These are phyloP conservation scores for Brassica incana DNA, from an alignment of 345 rosid genomes.

Conservation along the genomic window DNA sequence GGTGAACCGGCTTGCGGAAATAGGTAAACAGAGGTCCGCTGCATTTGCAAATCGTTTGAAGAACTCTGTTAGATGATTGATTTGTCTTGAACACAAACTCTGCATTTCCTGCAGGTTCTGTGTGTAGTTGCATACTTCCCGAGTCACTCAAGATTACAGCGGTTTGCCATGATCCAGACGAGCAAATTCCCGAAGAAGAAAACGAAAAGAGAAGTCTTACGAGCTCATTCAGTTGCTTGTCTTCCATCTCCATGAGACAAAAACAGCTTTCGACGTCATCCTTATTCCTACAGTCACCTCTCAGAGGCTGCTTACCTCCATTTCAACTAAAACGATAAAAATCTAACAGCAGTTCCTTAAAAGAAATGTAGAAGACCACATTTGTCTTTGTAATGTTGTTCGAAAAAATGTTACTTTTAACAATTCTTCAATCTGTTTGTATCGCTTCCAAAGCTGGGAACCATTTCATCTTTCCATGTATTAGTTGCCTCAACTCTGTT, in stretches of 20 bases:
- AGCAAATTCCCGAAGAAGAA: conserved; percentile 61
- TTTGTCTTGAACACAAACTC: not conserved
- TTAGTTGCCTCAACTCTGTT: conserved; percentile 27
- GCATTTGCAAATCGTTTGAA: conserved; percentile 1
- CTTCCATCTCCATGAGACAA: conserved; percentile 85
- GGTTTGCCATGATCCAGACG: conserved; percentile 61
- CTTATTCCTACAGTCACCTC: conserved; percentile 66
- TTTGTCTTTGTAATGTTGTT: conserved; percentile 12
- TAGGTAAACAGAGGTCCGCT: conserved; percentile 49
- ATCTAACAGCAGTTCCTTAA: conserved; percentile 60
- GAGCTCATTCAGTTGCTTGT: conserved; percentile 60
- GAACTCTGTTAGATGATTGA: not conserved
- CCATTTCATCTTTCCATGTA: conserved; percentile 11
- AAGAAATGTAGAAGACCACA: conserved; percentile 58
- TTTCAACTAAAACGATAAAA: conserved; percentile 67
- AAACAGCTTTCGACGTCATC: conserved; percentile 77
- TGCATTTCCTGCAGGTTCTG: conserved; percentile 54
- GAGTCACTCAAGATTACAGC: conserved; percentile 71
- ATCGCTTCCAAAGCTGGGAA: conserved; percentile 10
- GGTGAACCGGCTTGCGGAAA: conserved; percentile 88
- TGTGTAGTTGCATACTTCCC: conserved; percentile 89
- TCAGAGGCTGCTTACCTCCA: conserved; percentile 78
- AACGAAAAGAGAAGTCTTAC: conserved; percentile 55
- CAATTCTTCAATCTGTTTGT: conserved; percentile 15
- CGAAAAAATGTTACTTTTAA: not conserved